Base-by-base conservation (phyloP, 805 yeast species). In the Nakazawaea ernobii region DNA sequence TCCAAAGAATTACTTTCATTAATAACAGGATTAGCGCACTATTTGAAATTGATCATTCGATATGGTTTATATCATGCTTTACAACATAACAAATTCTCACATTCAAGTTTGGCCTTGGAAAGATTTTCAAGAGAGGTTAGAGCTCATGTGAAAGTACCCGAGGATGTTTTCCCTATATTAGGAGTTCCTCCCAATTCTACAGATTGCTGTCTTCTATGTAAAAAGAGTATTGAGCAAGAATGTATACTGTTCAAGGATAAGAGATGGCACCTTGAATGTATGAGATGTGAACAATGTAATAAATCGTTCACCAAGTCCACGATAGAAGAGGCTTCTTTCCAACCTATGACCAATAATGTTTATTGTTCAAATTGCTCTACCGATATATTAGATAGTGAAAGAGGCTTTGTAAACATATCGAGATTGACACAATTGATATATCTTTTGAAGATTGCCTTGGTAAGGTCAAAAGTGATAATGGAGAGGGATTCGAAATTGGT, bases 11-110 rank as follows among this genome's bases (percentile, higher is more conserved):
- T 92, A 35, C 73, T 94, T 54, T 79, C 92, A 0, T 80, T 91
- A 9, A 91, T 91, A 5, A 88, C 97, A 1, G 90, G 95, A 0
- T 70, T 92, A 55, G 97, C 99, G 0, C 98, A 94, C 61, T 92
- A 90, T 63, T 71, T 94, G 57, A 94, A 94, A 62, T 71, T 92
- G 6, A 69, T 94, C 20, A 85, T 92, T 4, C 72, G 97, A 52
- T 80, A 80, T 58, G 94, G 97, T 0, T 73, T 94, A 37, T 77
- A 80, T 49, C 80, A 82, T 54, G 87, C 97, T 0, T 69, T 94
- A n/a, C 82, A 77, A 48, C 70, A 75, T 47, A 86, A 86, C 61
- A 78, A 76, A 54, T 57, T 72, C 3, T 69, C 76, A 7, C 79
- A 77, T 30, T 74, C 85, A 8, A 75, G 84, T 0, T 69, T 65